Conservation (phyloP, 2,329 filamentous ascomycete species). For the Coniochaeta sp. region DNA sequence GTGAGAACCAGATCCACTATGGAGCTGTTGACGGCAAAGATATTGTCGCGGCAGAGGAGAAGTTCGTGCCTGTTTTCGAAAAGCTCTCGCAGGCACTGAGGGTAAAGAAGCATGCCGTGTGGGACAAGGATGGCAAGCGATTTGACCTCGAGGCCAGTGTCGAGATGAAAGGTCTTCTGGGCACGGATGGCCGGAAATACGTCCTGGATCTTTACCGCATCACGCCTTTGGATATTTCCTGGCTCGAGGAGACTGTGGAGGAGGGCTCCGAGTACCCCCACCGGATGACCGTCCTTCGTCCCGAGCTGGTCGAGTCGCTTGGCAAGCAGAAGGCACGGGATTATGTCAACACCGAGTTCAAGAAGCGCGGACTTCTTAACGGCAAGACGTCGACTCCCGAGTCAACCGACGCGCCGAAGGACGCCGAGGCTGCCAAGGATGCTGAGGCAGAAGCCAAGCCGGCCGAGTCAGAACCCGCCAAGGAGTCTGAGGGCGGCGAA, state of each 20-base stretch:
- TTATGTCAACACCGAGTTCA: constrained; percentile 75
- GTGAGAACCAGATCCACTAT: constrained; percentile 98
- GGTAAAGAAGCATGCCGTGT: constrained; percentile 91
- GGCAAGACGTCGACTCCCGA: constrained; percentile 14
- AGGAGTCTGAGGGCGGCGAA: constrained; percentile 18
- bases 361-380: constrained; percentile 46
- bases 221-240: constrained; percentile 82
- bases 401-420: constrained; percentile 13
- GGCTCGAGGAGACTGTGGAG: constrained; percentile 70
- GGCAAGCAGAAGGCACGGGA: constrained; percentile 80
- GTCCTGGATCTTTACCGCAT: constrained; percentile 95
- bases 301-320: constrained; percentile 83
- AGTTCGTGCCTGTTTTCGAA: constrained; percentile 76
- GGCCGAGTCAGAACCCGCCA: constrained; percentile 37
- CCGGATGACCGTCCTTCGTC: constrained; percentile 87
- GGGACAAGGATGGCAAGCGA: constrained; percentile 90
- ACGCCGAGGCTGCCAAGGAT: constrained; percentile 26
- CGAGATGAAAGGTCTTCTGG: constrained; percentile 95
- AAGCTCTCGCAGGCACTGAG: constrained; percentile 86
- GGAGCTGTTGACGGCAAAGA: constrained; percentile 97
- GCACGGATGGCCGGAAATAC: constrained; percentile 94
- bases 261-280: constrained; percentile 69
- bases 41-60: constrained; percentile 81
- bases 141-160: constrained; percentile 93
- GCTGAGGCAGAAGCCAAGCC: constrained; percentile 28